These are phyloP conservation scores for Elongisporangium anandrum DNA, from an alignment of 352 stramenopile species.

Conservation along the genomic window DNA sequence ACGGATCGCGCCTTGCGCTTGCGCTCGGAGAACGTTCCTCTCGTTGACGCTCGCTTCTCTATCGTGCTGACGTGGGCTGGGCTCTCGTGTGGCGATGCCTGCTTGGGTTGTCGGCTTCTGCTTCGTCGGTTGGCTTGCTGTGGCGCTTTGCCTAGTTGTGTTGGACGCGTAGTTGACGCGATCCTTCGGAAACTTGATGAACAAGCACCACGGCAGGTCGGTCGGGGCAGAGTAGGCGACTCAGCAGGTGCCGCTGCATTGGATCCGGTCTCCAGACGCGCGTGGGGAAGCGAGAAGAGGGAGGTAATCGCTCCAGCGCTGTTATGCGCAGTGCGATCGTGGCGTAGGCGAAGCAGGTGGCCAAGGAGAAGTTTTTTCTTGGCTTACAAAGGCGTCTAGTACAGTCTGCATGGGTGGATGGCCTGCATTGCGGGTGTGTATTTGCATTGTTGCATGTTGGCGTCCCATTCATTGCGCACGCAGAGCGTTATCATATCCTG, in stretches of 20 bases:
- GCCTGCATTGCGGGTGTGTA: background rate
- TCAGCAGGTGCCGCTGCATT: background rate
- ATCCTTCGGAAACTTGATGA: background rate
- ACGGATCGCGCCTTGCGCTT: background rate
- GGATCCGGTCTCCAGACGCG: background rate
- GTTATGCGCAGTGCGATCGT: background rate
- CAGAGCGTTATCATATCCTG: background rate
- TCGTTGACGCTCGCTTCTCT: background rate
- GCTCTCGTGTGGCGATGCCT: conserved; percentile 4
- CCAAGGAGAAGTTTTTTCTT: conserved; percentile 51
- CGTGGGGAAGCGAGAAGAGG: background rate
- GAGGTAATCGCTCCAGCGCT: background rate
- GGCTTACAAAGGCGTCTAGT: conserved; percentile 68
- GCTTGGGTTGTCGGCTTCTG: background rate
- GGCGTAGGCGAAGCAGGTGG: conserved; percentile 39
- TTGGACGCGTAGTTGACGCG: background rate
- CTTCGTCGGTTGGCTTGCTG: conserved; percentile 2
- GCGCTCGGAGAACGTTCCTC: background rate
- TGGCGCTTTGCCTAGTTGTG: conserved; percentile 1
- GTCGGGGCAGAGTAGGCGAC: background rate
- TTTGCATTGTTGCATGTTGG: background rate
- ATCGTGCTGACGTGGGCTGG: background rate
- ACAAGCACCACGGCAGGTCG: background rate
- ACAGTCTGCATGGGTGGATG: conserved; percentile 20
- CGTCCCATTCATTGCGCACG: background rate